A percentile compares a stretch with the other conserved stretches of the same genome.
Evolutionary conservation across 306 rosid species (phyloP).

Genomic region (Ziziphus jujuba): DNA sequence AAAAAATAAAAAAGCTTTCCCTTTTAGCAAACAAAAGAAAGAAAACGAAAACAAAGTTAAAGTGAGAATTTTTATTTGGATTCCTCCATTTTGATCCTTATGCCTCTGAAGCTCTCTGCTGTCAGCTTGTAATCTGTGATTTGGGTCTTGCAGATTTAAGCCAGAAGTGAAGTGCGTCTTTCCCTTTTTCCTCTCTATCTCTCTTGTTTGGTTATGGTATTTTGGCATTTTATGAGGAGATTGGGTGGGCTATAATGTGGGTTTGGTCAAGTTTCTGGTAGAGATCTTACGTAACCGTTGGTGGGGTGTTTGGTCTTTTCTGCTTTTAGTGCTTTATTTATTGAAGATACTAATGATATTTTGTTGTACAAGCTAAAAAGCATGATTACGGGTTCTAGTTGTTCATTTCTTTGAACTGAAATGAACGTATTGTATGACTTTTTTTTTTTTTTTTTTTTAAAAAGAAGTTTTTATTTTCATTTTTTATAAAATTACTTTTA

Average conservation of each 20-base stretch:
- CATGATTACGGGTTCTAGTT: not conserved
- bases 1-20: slow-evolving; percentile 43
- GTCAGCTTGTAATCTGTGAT: slow-evolving; percentile 16
- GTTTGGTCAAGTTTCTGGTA: slow-evolving; percentile 39
- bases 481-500: not conserved
- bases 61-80: slow-evolving; percentile 41
- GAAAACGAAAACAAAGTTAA: slow-evolving; percentile 17
- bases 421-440: not conserved
- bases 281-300: slow-evolving; percentile 32
- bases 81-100: slow-evolving; percentile 33
- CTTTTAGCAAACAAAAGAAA: slow-evolving; percentile 39
- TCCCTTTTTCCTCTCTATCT: slow-evolving; percentile 4
- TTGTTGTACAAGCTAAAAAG: slow-evolving; percentile 11
- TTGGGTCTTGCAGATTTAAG: slow-evolving; percentile 39
- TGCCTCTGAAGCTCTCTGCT: slow-evolving; percentile 16
- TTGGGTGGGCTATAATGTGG: slow-evolving; percentile 33
- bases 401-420: slow-evolving; percentile 3
- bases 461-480: slow-evolving; percentile 21
- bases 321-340: slow-evolving; percentile 16
- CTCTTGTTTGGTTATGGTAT: slow-evolving; percentile 23
- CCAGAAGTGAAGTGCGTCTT: slow-evolving; percentile 33
- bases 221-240: slow-evolving; percentile 37
- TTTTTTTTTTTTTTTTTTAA: too few species aligned
- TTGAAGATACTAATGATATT: slow-evolving; percentile 1
- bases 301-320: slow-evolving; percentile 24